Evolutionary conservation across 2,329 filamentous ascomycete species (phyloP).

Genomic region (Neurospora crassa): DNA sequence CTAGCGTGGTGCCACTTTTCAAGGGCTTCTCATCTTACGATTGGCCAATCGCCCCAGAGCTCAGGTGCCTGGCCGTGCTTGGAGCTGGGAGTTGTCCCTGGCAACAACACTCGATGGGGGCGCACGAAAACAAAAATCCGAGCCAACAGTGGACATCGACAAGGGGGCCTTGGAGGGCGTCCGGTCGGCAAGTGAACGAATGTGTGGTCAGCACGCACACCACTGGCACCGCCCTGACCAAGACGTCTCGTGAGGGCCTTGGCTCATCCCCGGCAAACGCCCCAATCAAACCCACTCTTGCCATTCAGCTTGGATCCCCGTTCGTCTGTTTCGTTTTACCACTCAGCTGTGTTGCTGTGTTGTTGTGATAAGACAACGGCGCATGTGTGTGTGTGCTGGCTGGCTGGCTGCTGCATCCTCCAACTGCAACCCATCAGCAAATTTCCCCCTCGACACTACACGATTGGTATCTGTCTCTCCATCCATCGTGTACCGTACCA

Average conservation of each 20-base stretch:
- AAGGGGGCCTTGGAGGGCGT: not conserved
- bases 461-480: not conserved
- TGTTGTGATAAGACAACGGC: not conserved
- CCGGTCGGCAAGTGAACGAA: not conserved
- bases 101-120: slow-evolving; percentile 6
- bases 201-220: not conserved
- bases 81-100: slow-evolving; percentile 6
- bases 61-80: slow-evolving; percentile 36
- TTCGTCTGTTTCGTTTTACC: not conserved
- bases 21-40: not conserved
- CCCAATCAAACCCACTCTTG: not conserved
- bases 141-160: not conserved
- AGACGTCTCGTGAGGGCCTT: not conserved
- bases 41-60: slow-evolving; percentile 24
- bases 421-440: not conserved
- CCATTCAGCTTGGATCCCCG: not conserved
- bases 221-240: not conserved
- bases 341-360: not conserved
- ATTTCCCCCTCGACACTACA: not conserved
- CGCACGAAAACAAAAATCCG: slow-evolving; percentile 13
- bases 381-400: not conserved
- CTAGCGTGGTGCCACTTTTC: not conserved
- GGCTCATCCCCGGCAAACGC: not conserved
- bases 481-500: not conserved
- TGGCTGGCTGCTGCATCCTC: not conserved